Evolutionary conservation across 192 early-diverging fungal species (phyloP), one percentile per base, ranked within the genome.

Genomic region (Entomortierella parvispora): DNA sequence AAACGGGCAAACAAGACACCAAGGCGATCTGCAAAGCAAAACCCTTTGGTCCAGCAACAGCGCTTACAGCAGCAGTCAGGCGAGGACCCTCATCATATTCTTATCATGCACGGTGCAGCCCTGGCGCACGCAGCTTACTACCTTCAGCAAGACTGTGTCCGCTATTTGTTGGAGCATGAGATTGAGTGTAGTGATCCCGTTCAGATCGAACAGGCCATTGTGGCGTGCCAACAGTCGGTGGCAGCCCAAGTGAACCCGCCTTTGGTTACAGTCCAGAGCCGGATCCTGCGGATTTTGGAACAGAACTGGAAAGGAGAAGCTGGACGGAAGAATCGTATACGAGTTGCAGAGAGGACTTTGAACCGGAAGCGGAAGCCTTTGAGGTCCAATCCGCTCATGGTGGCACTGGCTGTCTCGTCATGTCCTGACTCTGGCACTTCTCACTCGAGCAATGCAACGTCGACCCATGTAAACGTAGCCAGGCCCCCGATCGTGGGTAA

Each of bases 141-240:
- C 43, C 33, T 77, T 14, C 65, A 65, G 3, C 47, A 58, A 25
- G 37, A 68, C 3, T 68, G 65, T 51, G 44, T 77, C 23, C 34
- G 33, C 10, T 77, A 77, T 49, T 54, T 77, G 32, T 29, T 77
- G 20, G 74, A 77, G 28, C 51, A 77, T 20, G 74, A 77, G 50
- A 58, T 77, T 43, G 74, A 77, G 26, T 77, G 74, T 48, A 77
- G 74, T 33, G 65, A 68, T 8, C 74, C 74, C 14, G 32, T 33
- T 5, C 40, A 60, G 28, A 50, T 77, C 5, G 66, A 77, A 18
- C 74, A 66, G 32, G 74, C 74, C 12, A 68, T 77, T 18, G 58
- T 68, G 5, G 74, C 74, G 10, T 77, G 74, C 28, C 59, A 64
- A 1, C 60, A 77, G 6, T 64, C 74, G 12, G 63, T 62, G 1